Conservation (phyloP, 345 rosid species). For the Euphorbia peplus region DNA sequence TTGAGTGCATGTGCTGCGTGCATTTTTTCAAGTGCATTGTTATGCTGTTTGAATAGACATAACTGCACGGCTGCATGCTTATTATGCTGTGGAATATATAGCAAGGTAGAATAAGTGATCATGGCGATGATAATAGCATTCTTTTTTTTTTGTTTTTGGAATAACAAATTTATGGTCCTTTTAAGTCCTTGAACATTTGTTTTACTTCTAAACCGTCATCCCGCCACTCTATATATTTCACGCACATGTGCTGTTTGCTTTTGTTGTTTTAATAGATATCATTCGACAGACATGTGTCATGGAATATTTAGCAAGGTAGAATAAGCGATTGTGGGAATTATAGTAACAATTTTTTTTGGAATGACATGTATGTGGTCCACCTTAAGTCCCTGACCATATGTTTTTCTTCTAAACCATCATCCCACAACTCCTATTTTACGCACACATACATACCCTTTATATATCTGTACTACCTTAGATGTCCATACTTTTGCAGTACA, state of each 20-base stretch:
- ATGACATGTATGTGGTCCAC: background rate
- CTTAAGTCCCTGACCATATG: background rate
- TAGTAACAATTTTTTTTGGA: too few relatives aligned
- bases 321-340: too few relatives aligned
- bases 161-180: too few relatives aligned
- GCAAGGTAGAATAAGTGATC: background rate
- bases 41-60: background rate
- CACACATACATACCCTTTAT: background rate
- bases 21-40: background rate
- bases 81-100: background rate
- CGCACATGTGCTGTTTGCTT: background rate
- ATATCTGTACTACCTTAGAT: background rate
- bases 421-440: background rate
- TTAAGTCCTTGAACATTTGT: too few relatives aligned
- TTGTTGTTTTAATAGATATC: background rate
- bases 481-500: background rate
- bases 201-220: too few relatives aligned
- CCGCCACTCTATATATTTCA: too few relatives aligned
- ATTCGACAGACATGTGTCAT: too few relatives aligned
- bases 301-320: too few relatives aligned
- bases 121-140: background rate
- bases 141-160: too few relatives aligned
- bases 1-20: background rate
- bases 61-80: background rate
- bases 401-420: background rate